These are phyloP conservation scores for Eucalyptus sp. DNA, from an alignment of 345 rosid genomes.

Conservation along the genomic window DNA sequence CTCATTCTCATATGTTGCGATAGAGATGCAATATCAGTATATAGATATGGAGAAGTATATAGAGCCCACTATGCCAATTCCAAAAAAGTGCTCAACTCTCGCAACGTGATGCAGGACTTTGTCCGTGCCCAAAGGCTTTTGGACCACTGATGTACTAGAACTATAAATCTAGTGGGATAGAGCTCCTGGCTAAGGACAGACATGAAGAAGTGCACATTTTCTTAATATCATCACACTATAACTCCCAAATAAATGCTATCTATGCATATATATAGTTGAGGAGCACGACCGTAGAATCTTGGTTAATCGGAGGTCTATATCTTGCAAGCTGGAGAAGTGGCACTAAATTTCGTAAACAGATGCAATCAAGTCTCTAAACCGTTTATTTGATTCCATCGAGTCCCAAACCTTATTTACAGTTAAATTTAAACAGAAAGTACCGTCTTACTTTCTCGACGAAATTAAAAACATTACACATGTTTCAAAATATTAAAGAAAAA, in stretches of 20 bases:
- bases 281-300: neutral
- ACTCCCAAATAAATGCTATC: neutral
- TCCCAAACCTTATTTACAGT: neutral
- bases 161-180: neutral
- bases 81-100: rapidly evolving
- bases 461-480: neutral
- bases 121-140: neutral
- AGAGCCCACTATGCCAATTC: rapidly evolving
- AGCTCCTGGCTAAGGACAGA: neutral
- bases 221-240: neutral
- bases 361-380: neutral
- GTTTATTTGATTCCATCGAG: too few relatives aligned
- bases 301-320: too few relatives aligned
- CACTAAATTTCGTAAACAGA: neutral
- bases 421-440: neutral
- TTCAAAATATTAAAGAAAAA: neutral
- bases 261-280: too few relatives aligned
- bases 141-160: neutral
- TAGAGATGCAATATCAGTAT: rapidly evolving
- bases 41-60: neutral
- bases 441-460: neutral
- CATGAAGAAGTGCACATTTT: neutral
- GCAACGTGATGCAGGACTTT: neutral
- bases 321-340: neutral
- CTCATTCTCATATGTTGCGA: neutral